phyloP scores from a whole-genome alignment of 1,284 basidiomycete genomes.

The Pseudozyma hubeiensis region DNA sequence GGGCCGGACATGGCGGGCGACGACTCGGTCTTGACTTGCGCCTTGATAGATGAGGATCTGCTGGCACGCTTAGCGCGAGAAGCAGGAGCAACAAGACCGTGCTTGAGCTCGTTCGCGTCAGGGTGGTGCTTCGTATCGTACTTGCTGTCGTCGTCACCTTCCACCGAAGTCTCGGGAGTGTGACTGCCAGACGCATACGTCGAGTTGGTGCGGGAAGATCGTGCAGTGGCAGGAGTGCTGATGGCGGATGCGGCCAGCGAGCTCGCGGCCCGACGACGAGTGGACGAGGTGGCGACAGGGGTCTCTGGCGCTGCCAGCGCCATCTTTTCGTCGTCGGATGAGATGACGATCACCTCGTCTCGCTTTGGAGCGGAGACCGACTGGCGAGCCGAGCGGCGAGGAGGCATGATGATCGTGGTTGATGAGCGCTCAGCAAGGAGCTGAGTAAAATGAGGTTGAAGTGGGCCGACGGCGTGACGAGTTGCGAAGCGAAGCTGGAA shows the following conservation, averaged over 20 bases:
- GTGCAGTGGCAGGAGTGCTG: constrained; percentile 31
- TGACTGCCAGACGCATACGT: constrained; percentile 43
- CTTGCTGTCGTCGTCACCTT: constrained; percentile 27
- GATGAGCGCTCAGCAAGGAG: not conserved
- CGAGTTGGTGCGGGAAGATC: constrained; percentile 41
- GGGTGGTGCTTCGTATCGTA: constrained; percentile 14
- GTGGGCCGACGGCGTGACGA: not conserved
- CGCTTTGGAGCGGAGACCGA: constrained; percentile 14
- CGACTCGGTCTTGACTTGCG: constrained; percentile 1
- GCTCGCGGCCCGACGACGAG: constrained; percentile 18
- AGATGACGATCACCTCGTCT: constrained; percentile 31
- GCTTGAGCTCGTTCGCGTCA: not conserved
- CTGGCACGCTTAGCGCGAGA: constrained; percentile 5
- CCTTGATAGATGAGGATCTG: constrained; percentile 28
- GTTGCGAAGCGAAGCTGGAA: not conserved
- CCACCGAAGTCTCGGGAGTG: constrained; percentile 50
- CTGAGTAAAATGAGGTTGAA: not conserved
- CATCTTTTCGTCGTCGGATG: constrained; percentile 26
- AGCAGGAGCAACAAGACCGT: constrained; percentile 7
- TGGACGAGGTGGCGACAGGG: not conserved
- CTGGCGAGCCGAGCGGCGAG: constrained; percentile 34
- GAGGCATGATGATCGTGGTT: constrained; percentile 19
- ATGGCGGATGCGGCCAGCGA: constrained; percentile 26
- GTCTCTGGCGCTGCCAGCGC: not conserved
- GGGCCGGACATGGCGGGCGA: not conserved